These are phyloP conservation scores for Aureobasidium sp. DNA, from an alignment of 2,329 filamentous ascomycete species.

Conservation along the genomic window DNA sequence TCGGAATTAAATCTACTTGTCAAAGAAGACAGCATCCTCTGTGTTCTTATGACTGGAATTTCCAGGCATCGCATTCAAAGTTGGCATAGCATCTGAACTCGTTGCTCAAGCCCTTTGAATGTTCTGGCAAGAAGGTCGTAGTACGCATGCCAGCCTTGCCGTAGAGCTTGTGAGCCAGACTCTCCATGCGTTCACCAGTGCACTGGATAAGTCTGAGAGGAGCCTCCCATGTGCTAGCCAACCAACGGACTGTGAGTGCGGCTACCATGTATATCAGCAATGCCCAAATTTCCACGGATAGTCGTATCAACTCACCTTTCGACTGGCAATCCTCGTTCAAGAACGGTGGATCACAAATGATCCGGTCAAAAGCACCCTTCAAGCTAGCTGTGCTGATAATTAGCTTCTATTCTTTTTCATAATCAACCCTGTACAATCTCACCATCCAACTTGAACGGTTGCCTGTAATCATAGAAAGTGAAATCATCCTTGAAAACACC, in stretches of 20 bases:
- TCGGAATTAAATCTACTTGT: no score
- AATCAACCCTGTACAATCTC: constrained; percentile 20
- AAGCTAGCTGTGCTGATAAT: constrained; percentile 40
- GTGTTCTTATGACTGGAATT: constrained; percentile 19
- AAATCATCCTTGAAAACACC: constrained; percentile 69
- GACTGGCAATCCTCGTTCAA: constrained; percentile 75
- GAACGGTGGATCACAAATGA: constrained; percentile 74
- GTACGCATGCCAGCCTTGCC: constrained; percentile 53
- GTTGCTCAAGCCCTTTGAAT: constrained; percentile 69
- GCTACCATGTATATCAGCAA: constrained; percentile 39
- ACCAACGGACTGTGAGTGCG: constrained; percentile 68
- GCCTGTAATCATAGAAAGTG: constrained; percentile 64
- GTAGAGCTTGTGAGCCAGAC: constrained; percentile 61
- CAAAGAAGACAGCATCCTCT: no score
- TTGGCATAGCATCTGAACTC: constrained; percentile 77
- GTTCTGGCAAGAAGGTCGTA: constrained; percentile 62
- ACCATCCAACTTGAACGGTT: constrained; percentile 60
- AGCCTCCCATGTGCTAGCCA: constrained; percentile 48
- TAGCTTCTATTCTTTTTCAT: neutral
- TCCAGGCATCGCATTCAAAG: constrained; percentile 55
- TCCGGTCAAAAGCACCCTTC: constrained; percentile 58
- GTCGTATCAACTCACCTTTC: constrained; percentile 58
- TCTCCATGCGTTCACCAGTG: constrained; percentile 71
- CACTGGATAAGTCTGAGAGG: constrained; percentile 53
- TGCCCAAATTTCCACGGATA: no score